A percentile compares a stretch with the other conserved stretches of the same genome.
phyloP scores from a whole-genome alignment of 495 filamentous ascomycete genomes.

The Durotheca rogersii region DNA sequence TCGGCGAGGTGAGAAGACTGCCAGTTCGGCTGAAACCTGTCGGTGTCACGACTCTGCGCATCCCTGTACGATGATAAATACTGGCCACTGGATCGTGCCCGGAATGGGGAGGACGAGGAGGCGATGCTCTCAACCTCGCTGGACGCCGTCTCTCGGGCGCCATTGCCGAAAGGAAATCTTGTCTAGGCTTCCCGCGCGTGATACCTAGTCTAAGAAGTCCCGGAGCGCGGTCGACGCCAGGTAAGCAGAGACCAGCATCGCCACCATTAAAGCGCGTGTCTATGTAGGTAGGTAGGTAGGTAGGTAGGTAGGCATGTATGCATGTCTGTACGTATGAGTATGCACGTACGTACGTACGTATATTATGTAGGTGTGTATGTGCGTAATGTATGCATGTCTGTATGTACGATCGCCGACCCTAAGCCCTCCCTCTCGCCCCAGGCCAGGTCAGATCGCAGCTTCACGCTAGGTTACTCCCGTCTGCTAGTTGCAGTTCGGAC shows the following conservation, averaged over 20 bases:
- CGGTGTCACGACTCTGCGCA: constrained; percentile 25
- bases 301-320: no score
- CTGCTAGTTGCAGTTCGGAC: constrained; percentile 16
- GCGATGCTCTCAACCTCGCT: constrained; percentile 27
- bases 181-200: not conserved
- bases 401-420: constrained; percentile 5
- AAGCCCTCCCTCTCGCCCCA: constrained; percentile 1
- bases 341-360: no score
- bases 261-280: no score
- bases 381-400: not conserved
- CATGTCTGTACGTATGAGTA: no score
- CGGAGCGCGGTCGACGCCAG: no score
- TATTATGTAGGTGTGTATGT: not conserved
- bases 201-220: no score
- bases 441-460: constrained; percentile 2
- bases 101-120: constrained; percentile 2
- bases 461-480: constrained; percentile 29
- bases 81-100: constrained; percentile 14
- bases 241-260: not conserved
- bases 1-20: constrained; percentile 20
- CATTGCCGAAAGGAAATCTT: constrained; percentile 16
- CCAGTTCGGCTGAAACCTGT: constrained; percentile 9
- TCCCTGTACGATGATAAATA: constrained; percentile 12
- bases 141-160: constrained; percentile 21
- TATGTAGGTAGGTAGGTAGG: no score